Base-by-base conservation (phyloP, 2,329 filamentous ascomycete species). In the Talaromyces atroroseus region DNA sequence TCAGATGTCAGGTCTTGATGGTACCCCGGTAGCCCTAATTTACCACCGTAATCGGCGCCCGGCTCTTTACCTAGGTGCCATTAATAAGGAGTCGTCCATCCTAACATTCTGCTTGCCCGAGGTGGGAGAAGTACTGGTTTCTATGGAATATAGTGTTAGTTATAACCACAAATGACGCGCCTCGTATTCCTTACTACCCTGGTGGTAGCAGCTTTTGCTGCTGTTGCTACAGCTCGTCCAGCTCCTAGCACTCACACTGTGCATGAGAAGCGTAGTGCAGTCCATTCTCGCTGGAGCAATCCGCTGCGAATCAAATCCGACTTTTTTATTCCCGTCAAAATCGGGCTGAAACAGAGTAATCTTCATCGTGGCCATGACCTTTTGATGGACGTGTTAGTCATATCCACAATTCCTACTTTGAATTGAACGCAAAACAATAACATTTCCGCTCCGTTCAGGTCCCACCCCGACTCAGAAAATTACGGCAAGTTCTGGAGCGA, bases 401-500 rank as follows among this genome's bases (percentile, higher is more conserved):
- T 23, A 6, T 2, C 20, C 32, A n/a, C n/a, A 14, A 14, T 24
- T 10, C 21, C 48, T 24, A 16, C 8, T 3, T 36, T 16, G 18
- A 5, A 50, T 24, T n/a, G 32, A 42, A 20, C 38, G 2, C n/a
- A 26, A 44, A 6, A 52, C 12, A n/a, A 38, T 52, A 32, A 52
- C n/a, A 36, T 36, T 16, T 16, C 14, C 32, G 32, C 16, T 16
- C 26, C n/a, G 20, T 11, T 36, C 29, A 57, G 56, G 7, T 58
- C 76, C 4, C 65, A 76, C 52, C 76, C 76, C 3, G 61, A 59
- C 4, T 78, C 75, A 16, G 52, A 68, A 12, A 73, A 68, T 5
- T 78, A 72, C 61, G 75, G 74, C 20, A 63, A 74, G 54, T 71
- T 75, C 56, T 78, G 74, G 71, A 70, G 71, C 5, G 65, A 71